Conservation (phyloP, 2,329 filamentous ascomycete genomes). For the Alternaria rosae region DNA sequence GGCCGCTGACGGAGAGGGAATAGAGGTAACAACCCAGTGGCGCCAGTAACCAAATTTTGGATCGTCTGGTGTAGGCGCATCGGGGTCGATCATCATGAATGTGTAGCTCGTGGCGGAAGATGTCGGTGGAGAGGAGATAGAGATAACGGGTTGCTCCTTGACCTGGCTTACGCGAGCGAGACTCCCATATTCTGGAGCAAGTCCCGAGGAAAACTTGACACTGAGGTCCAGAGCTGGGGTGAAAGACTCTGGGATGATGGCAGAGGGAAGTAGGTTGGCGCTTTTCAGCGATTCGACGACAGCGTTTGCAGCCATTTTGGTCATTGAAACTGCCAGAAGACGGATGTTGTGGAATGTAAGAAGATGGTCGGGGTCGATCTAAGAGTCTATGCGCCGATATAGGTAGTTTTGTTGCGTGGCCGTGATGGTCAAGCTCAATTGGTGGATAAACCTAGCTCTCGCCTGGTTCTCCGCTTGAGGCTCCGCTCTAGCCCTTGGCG, state of each 20-base stretch:
- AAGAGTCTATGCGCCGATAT: background rate
- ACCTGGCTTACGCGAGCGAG: conserved; percentile 48
- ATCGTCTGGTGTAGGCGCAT: conserved; percentile 63
- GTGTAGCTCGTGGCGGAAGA: conserved; percentile 48
- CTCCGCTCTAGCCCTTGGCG: conserved; percentile 14
- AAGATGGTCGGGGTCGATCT: background rate
- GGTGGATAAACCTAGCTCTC: conserved; percentile 18
- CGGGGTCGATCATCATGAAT: conserved; percentile 62
- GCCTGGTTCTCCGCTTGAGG: conserved; percentile 7
- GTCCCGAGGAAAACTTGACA: conserved; percentile 41
- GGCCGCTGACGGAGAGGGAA: conserved; percentile 9
- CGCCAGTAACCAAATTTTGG: conserved; percentile 65
- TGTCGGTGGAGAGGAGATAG: conserved; percentile 39
- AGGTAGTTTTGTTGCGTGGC: conserved; percentile 9
- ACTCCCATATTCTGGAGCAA: conserved; percentile 33
- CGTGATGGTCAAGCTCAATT: conserved; percentile 4
- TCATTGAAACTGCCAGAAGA: background rate
- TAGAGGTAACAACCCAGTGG: conserved; percentile 58
- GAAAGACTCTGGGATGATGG: conserved; percentile 55
- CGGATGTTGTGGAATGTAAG: too few relatives aligned
- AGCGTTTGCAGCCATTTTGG: conserved; percentile 5
- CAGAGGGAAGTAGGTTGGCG: conserved; percentile 40
- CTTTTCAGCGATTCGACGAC: conserved; percentile 34
- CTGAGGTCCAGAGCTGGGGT: conserved; percentile 52
- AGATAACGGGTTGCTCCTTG: conserved; percentile 24